These are phyloP conservation scores for Thielaviopsis musarum DNA, from an alignment of 2,329 filamentous ascomycete species.

Conservation along the genomic window DNA sequence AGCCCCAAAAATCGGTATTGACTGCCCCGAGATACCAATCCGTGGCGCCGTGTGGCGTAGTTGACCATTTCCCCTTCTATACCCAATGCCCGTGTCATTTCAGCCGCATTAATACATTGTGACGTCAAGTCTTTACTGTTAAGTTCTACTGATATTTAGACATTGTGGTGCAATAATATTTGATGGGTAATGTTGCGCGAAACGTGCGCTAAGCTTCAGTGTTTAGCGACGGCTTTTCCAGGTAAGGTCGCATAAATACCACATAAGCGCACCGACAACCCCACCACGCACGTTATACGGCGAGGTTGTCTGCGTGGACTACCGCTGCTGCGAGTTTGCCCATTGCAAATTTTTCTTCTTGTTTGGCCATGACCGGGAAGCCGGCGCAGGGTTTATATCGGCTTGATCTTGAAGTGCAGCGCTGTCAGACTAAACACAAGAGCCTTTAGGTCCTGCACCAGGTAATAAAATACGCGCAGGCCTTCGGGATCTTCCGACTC, in stretches of 20 bases:
- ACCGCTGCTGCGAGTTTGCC: not conserved
- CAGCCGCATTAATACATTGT: no score
- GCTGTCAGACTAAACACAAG: slow-evolving; percentile 92
- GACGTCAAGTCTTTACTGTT: no score
- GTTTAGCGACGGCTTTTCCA: no score
- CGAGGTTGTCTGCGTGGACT: not conserved
- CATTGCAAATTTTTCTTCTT: not conserved
- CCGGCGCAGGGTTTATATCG: slow-evolving; percentile 32
- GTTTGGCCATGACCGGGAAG: not conserved
- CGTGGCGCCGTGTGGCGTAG: no score
- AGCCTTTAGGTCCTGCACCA: slow-evolving; percentile 93
- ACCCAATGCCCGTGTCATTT: no score
- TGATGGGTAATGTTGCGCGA: not conserved
- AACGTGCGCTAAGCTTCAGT: no score
- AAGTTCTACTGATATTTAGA: no score
- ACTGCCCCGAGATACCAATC: not conserved
- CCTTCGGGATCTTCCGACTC: slow-evolving; percentile 94
- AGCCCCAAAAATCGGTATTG: no score
- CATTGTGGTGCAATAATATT: not conserved
- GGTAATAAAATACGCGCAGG: slow-evolving; percentile 92
- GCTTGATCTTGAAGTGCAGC: slow-evolving; percentile 92
- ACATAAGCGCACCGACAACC: no score
- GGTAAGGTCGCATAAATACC: no score
- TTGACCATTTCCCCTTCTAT: no score
- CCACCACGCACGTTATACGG: no score